These are phyloP conservation scores for Berkeleyomyces basicola DNA, from an alignment of 2,329 filamentous ascomycete species.

Conservation along the genomic window DNA sequence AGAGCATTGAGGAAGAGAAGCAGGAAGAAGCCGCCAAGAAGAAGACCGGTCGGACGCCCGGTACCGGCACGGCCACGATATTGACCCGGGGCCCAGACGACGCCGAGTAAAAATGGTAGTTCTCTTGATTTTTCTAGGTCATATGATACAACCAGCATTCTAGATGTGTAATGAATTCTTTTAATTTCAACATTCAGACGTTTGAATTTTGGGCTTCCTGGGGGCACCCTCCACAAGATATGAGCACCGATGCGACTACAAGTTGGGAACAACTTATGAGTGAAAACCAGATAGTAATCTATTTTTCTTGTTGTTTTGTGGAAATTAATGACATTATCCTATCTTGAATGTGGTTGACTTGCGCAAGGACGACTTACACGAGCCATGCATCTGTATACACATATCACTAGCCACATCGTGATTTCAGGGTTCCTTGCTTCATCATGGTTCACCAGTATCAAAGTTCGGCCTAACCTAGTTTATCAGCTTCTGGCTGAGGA, in stretches of 20 bases:
- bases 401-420: no score
- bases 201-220: not conserved
- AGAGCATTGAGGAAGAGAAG: slow-evolving; percentile 98
- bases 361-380: no score
- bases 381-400: no score
- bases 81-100: slow-evolving; percentile 44
- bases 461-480: slow-evolving; percentile 44
- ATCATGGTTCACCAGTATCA: not conserved
- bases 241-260: not conserved
- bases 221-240: not conserved
- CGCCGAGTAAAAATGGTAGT: slow-evolving; percentile 3
- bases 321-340: no score
- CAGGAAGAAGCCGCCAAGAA: slow-evolving; percentile 96
- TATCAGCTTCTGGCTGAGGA: slow-evolving; percentile 56
- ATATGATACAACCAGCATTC: slow-evolving; percentile 15
- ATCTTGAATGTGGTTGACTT: no score
- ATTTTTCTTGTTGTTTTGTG: no score
- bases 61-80: slow-evolving; percentile 54
- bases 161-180: slow-evolving; percentile 11
- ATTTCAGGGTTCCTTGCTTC: no score
- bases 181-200: not conserved
- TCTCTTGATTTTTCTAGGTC: slow-evolving; percentile 1
- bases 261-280: no score
- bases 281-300: no score
- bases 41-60: slow-evolving; percentile 66